Percentiles rank a stretch among this genome's conserved stretches.
Conservation (phyloP, 148 eudicot genomes). For the Vaccinium myrtillus region DNA sequence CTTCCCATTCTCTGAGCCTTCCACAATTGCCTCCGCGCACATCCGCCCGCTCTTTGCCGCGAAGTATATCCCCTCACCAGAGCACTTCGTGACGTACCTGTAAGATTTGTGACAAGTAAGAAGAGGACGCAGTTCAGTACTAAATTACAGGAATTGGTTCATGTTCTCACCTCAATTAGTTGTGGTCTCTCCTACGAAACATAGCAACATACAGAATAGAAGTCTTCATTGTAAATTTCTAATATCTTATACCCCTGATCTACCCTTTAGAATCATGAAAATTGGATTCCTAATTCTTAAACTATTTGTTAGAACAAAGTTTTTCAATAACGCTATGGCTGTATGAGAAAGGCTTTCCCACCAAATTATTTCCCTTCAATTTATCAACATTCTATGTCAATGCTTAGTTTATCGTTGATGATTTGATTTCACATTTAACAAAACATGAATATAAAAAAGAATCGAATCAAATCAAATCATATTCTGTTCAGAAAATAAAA, state of each 20-base stretch:
- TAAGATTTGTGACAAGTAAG: background rate
- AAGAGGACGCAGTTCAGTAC: background rate
- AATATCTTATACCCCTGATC: background rate
- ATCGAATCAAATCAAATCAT: background rate
- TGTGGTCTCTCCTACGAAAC: background rate
- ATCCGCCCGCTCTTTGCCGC: slow-evolving; percentile 98
- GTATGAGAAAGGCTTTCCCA: too few species aligned
- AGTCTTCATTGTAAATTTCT: background rate
- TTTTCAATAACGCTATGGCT: too few species aligned
- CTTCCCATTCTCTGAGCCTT: slow-evolving; percentile 79
- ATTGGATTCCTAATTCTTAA: background rate
- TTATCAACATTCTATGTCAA: too few species aligned
- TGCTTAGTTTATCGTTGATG: too few species aligned
- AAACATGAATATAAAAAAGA: background rate
- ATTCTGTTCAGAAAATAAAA: background rate
- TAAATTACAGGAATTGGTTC: background rate
- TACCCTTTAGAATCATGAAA: background rate
- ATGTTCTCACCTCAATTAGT: background rate
- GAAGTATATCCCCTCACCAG: slow-evolving; percentile 96
- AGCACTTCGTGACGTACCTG: slow-evolving; percentile 63
- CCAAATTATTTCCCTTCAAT: too few species aligned
- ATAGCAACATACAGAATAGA: background rate
- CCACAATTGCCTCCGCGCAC: slow-evolving; percentile 97
- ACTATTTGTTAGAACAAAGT: too few species aligned
- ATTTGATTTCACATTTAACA: background rate